These are phyloP conservation scores for Entamoeba histolytica DNA, from an alignment of 208 protist species.

Conservation along the genomic window DNA sequence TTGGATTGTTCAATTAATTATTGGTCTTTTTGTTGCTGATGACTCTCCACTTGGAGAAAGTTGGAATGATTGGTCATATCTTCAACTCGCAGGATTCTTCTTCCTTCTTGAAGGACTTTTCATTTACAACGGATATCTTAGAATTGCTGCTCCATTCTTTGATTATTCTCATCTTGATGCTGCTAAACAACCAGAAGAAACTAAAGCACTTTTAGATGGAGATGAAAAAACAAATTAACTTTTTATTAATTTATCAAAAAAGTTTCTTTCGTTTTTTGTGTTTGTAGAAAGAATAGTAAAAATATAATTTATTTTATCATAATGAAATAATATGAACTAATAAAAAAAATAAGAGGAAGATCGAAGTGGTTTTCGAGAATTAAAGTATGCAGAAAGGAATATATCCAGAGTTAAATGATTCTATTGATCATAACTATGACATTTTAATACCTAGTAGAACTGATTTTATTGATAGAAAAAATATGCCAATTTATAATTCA, in stretches of 20 bases:
- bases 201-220: not conserved
- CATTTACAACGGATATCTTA: not conserved
- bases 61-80: conserved; percentile 25
- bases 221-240: not conserved
- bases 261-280: not conserved
- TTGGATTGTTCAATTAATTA: conserved; percentile 32
- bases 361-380: too few species aligned
- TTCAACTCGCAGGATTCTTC: conserved; percentile 33
- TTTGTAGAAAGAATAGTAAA: too few species aligned
- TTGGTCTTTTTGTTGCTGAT: conserved; percentile 23
- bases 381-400: too few species aligned
- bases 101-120: conserved; percentile 12
- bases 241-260: too few species aligned
- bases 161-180: not conserved
- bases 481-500: too few species aligned
- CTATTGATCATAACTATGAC: too few species aligned
- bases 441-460: too few species aligned
- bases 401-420: too few species aligned
- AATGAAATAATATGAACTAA: too few species aligned
- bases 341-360: too few species aligned
- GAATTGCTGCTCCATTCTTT: not conserved
- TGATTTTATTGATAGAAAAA: too few species aligned
- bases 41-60: conserved; percentile 26
- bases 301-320: too few species aligned
- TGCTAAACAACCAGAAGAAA: not conserved